Percentiles rank a stretch among this genome's conserved stretches.
Evolutionary conservation across 345 rosid species (phyloP).

Genomic region (Adansonia digitata): DNA sequence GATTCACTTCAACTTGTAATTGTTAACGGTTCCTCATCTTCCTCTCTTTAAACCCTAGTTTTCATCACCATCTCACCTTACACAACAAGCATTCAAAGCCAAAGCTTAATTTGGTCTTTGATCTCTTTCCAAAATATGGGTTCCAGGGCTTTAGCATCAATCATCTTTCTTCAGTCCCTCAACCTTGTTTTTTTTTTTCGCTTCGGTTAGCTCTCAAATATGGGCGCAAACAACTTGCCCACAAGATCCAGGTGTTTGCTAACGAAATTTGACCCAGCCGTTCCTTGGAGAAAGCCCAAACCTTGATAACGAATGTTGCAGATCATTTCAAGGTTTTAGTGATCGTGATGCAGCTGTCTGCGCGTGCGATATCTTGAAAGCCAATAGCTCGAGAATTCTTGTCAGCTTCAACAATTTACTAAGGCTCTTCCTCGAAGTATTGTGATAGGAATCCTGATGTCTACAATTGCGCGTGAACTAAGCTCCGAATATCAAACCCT

Average conservation of each 20-base stretch:
- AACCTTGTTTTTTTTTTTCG: neutral
- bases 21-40: too few relatives aligned
- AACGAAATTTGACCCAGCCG: neutral
- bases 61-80: neutral
- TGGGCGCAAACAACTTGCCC: neutral
- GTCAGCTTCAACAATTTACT: neutral
- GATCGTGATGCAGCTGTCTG: neutral
- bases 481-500: too few relatives aligned
- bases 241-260: neutral
- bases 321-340: neutral
- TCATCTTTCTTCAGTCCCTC: neutral
- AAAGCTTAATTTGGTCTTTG: neutral
- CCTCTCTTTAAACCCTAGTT: too few relatives aligned
- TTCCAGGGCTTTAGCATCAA: neutral
- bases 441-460: neutral
- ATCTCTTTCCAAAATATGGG: neutral
- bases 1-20: too few relatives aligned
- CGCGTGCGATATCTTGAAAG: neutral
- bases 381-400: neutral
- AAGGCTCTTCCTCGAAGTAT: neutral
- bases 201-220: neutral
- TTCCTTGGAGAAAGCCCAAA: neutral
- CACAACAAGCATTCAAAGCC: neutral
- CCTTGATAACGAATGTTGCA: neutral
- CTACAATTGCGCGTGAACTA: neutral